These are phyloP conservation scores for Paulownia fortunei DNA, from an alignment of 257 asterid species.

Conservation along the genomic window DNA sequence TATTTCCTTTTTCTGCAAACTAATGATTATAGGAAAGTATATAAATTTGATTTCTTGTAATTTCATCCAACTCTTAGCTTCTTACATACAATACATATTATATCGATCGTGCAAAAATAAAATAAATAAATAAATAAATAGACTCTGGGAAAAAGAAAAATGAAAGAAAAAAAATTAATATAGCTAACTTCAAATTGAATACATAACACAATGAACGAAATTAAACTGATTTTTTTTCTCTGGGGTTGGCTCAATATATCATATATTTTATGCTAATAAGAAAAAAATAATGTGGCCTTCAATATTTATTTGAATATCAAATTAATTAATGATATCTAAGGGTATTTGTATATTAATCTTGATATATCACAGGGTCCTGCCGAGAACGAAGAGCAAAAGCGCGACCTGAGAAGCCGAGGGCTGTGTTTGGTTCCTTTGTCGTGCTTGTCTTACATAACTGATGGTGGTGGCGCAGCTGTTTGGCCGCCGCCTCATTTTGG, in stretches of 20 bases:
- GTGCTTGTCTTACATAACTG: conserved; percentile 73
- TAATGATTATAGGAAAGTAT: neutral
- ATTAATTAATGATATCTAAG: no score
- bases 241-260: no score
- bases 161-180: no score
- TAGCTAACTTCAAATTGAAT: no score
- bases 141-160: no score
- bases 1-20: neutral
- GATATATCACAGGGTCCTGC: neutral
- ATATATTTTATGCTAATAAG: no score
- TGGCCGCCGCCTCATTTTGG: conserved; percentile 80
- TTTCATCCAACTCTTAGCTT: neutral
- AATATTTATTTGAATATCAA: neutral
- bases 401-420: conserved; percentile 78
- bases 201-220: neutral
- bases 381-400: conserved; percentile 51
- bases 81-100: no score
- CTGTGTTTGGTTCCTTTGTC: conserved; percentile 84
- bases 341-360: no score
- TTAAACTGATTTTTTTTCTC: neutral
- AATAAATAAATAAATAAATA: no score
- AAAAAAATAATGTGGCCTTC: neutral
- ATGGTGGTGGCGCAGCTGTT: conserved; percentile 59
- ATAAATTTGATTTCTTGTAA: neutral
- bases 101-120: no score